Conservation (phyloP, 129 eudicot species). For the Calendula officinalis region DNA sequence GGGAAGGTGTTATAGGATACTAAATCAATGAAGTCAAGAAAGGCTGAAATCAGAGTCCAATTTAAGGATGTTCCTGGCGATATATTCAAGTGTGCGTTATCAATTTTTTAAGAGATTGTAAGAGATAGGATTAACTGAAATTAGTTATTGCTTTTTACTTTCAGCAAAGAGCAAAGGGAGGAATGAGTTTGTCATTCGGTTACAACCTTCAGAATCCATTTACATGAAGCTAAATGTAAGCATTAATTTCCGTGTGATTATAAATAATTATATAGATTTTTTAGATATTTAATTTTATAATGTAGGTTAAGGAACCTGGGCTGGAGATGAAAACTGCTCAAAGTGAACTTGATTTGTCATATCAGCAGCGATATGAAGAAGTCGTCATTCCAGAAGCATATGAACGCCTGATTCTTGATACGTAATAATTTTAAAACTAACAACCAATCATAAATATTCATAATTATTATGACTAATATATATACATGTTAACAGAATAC, state of each 20-base stretch:
- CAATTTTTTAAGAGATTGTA: background rate
- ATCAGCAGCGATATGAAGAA: conserved; percentile 76
- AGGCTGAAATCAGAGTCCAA: conserved; percentile 37
- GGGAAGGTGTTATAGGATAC: conserved; percentile 69
- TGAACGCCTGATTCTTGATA: conserved; percentile 90
- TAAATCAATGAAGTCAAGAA: conserved; percentile 43
- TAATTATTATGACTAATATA: conserved; percentile 1
- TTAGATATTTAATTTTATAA: background rate
- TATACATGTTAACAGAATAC: conserved; percentile 52
- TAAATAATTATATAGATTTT: background rate
- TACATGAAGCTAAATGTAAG: conserved; percentile 52
- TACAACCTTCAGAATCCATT: conserved; percentile 62
- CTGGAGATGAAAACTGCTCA: conserved; percentile 77
- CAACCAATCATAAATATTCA: background rate
- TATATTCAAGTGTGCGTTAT: conserved; percentile 32
- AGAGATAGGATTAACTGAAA: background rate
- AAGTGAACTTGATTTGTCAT: conserved; percentile 92
- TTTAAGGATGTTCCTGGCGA: conserved; percentile 34
- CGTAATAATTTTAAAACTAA: conserved; percentile 38
- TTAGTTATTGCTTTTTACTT: background rate
- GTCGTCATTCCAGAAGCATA: conserved; percentile 84
- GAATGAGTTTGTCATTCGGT: conserved; percentile 36
- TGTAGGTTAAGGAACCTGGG: conserved; percentile 91
- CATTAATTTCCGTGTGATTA: background rate
- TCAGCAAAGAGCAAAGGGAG: conserved; percentile 32